Evolutionary conservation across 345 rosid species (phyloP).

Genomic region (Boechera stricta): DNA sequence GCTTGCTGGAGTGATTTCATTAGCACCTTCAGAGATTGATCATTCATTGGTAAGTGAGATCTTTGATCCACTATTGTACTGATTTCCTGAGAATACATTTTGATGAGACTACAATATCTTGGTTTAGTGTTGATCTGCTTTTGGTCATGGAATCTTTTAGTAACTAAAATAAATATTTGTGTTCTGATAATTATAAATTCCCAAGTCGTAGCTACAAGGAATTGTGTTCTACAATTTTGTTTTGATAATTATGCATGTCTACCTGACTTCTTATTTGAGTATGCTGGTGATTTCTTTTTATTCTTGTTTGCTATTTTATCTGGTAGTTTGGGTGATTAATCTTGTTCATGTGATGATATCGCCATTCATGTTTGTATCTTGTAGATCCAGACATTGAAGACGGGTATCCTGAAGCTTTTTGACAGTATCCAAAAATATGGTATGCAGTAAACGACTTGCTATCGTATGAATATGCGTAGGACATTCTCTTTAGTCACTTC

Average conservation of each 20-base stretch:
- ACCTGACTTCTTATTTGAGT: not conserved
- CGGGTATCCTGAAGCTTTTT: conserved; percentile 78
- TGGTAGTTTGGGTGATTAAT: conserved; percentile 17
- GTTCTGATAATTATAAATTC: not conserved
- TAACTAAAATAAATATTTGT: conserved; percentile 1
- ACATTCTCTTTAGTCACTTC: not conserved
- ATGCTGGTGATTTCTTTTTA: not conserved
- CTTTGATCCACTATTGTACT: conserved; percentile 19
- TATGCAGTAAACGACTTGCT: conserved; percentile 40
- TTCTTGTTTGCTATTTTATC: not conserved
- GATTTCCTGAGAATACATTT: conserved; percentile 8
- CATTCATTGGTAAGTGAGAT: conserved; percentile 71
- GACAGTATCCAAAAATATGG: conserved; percentile 87
- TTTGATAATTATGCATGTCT: conserved; percentile 3
- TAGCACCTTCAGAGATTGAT: conserved; percentile 78
- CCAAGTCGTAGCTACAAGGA: conserved; percentile 6
- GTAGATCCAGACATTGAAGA: conserved; percentile 74
- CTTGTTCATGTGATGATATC: conserved; percentile 20
- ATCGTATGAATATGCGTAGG: conserved; percentile 4
- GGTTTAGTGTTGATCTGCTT: conserved; percentile 15
- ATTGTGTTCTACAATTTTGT: not conserved
- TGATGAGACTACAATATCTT: not conserved
- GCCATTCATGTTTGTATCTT: conserved; percentile 36
- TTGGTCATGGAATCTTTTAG: not conserved
- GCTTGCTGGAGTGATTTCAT: conserved; percentile 80